Conservation (phyloP, 2,329 filamentous ascomycete genomes). For the Lachnellula occidentalis region DNA sequence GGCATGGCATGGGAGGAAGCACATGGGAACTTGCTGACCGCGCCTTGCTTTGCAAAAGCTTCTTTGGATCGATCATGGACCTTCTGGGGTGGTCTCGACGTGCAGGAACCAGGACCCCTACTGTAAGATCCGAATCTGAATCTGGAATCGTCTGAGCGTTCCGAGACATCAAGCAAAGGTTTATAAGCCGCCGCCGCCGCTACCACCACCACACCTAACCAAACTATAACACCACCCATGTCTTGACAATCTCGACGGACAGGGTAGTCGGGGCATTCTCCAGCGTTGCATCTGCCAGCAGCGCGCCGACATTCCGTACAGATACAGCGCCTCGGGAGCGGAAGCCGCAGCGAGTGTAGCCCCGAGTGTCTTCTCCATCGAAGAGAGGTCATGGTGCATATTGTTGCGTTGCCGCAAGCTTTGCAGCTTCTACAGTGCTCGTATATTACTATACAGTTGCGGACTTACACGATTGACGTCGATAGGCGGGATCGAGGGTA, state of each 20-base stretch:
- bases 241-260: not conserved
- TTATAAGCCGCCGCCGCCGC: not conserved
- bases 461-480: not conserved
- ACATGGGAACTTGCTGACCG: not conserved
- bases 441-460: not conserved
- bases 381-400: too few relatives aligned
- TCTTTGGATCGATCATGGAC: not conserved
- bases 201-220: not conserved
- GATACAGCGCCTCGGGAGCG: not conserved
- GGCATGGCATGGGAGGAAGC: not conserved
- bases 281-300: not conserved
- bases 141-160: conserved; percentile 16
- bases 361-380: not conserved
- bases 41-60: not conserved
- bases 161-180: not conserved
- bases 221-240: not conserved
- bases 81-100: not conserved
- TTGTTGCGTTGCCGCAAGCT: too few relatives aligned
- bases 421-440: not conserved
- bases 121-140: conserved; percentile 10
- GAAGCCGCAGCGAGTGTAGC: too few relatives aligned
- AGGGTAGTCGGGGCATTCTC: not conserved
- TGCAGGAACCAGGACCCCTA: not conserved
- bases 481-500: too few relatives aligned
- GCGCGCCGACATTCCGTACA: not conserved